These are phyloP conservation scores for Juncus effusus DNA, from an alignment of 176 grass and related monocot genomes.

Conservation along the genomic window DNA sequence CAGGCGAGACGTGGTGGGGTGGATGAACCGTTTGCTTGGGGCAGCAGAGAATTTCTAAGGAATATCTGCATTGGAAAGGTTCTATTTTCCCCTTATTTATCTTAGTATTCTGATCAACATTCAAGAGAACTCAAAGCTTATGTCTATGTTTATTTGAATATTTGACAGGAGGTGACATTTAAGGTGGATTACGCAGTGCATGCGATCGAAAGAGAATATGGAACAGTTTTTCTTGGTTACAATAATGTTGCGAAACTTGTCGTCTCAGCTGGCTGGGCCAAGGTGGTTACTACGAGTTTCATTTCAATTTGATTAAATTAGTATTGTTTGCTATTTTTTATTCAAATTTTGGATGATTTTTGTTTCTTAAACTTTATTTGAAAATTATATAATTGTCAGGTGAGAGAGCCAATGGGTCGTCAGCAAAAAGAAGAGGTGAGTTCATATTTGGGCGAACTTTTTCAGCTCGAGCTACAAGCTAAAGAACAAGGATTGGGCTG, in stretches of 20 bases:
- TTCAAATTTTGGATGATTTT: slow-evolving; percentile 10
- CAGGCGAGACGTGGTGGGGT: slow-evolving; percentile 85
- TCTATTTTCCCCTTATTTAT: not conserved
- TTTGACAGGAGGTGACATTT: slow-evolving; percentile 77
- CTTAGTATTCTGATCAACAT: not conserved
- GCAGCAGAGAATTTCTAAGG: slow-evolving; percentile 82
- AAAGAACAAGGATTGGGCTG: slow-evolving; percentile 91
- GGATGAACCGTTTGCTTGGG: slow-evolving; percentile 98
- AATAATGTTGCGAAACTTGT: slow-evolving; percentile 75
- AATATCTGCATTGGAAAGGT: slow-evolving; percentile 93
- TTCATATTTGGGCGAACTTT: slow-evolving; percentile 57
- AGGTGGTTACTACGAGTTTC: slow-evolving; percentile 32
- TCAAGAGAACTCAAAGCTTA: slow-evolving; percentile 1
- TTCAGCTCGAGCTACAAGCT: slow-evolving; percentile 71
- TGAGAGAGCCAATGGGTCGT: slow-evolving; percentile 36
- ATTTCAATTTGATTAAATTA: not conserved
- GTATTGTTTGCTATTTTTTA: not conserved
- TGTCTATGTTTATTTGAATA: slow-evolving; percentile 2
- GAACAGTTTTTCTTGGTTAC: slow-evolving; percentile 80
- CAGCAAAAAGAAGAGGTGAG: slow-evolving; percentile 74
- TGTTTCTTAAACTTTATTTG: not conserved
- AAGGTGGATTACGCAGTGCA: slow-evolving; percentile 84
- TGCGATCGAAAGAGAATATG: slow-evolving; percentile 81
- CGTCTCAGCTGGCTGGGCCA: slow-evolving; percentile 90
- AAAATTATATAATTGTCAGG: slow-evolving; percentile 15